A percentile compares a stretch with the other conserved stretches of the same genome.
These are phyloP conservation scores for Pulicaria dysenterica DNA, from an alignment of 129 eudicot genomes.

Conservation along the genomic window DNA sequence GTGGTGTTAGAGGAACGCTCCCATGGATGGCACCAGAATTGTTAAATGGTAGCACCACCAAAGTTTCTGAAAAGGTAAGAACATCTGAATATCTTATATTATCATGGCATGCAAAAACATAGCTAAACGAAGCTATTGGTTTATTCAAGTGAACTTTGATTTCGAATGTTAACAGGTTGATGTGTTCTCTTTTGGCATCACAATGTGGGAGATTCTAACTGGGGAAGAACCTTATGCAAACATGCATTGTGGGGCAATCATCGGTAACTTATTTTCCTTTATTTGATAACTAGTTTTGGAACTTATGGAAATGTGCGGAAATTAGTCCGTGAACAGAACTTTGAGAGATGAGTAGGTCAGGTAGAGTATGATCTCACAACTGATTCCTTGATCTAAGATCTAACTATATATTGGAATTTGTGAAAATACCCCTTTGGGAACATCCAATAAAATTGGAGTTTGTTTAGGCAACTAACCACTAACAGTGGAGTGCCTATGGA, in stretches of 20 bases:
- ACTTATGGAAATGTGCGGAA: background rate
- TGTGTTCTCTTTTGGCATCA: conserved; percentile 92
- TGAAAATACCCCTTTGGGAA: no score
- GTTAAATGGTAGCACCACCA: conserved; percentile 75
- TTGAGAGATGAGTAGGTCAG: background rate
- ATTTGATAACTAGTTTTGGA: background rate
- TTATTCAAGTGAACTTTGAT: background rate
- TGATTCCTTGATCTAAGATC: background rate
- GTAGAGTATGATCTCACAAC: background rate
- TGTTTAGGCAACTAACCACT: no score
- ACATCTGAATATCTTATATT: conserved; percentile 6
- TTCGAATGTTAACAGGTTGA: conserved; percentile 54
- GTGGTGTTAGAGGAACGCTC: conserved; percentile 90
- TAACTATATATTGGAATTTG: background rate
- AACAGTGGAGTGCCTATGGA: no score
- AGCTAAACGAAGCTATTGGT: background rate
- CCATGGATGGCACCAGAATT: conserved; percentile 99
- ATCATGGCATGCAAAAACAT: conserved; percentile 1
- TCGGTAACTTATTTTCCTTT: conserved; percentile 50
- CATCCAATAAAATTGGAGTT: no score
- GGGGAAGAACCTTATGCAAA: conserved; percentile 92
- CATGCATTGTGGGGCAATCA: conserved; percentile 97
- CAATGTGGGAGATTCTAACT: conserved; percentile 94
- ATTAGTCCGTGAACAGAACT: background rate
- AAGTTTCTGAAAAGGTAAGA: conserved; percentile 81